Evolutionary conservation across 257 asterid genomes (phyloP).

Genomic region (Gardenia jasminoides): DNA sequence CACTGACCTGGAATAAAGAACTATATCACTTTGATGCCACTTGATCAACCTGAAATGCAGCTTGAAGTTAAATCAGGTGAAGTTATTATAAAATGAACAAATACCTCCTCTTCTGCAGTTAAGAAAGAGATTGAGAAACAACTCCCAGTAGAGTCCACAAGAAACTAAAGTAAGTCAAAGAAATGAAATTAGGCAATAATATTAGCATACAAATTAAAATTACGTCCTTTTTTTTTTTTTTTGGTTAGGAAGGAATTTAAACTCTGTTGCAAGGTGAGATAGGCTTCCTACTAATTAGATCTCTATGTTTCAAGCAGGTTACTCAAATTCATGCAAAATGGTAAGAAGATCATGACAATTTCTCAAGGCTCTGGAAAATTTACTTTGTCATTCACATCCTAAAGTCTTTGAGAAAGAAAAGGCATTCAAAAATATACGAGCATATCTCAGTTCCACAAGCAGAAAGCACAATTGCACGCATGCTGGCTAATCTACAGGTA

Average conservation of each 20-base stretch:
- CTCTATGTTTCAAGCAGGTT: neutral
- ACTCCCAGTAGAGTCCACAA: neutral
- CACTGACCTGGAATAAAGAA: neutral
- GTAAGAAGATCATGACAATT: neutral
- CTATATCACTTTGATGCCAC: neutral
- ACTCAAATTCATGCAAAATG: neutral
- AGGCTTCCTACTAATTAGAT: neutral
- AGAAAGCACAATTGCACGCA: neutral
- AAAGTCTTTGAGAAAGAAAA: neutral
- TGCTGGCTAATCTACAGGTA: neutral
- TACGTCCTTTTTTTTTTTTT: too few species aligned
- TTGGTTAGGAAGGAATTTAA: neutral
- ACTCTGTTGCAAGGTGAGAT: neutral
- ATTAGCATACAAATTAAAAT: neutral
- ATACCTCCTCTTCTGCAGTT: neutral
- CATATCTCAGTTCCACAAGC: neutral
- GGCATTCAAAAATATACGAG: neutral
- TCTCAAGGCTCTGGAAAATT: neutral
- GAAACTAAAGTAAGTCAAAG: neutral
- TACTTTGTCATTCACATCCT: neutral
- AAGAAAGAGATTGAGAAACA: neutral
- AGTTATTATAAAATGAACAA: neutral
- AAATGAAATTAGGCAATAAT: neutral
- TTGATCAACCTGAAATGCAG: too few species aligned
- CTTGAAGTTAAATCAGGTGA: neutral